These are phyloP conservation scores for Aspergillus haitiensis DNA, from an alignment of 495 filamentous ascomycete species.

Conservation along the genomic window DNA sequence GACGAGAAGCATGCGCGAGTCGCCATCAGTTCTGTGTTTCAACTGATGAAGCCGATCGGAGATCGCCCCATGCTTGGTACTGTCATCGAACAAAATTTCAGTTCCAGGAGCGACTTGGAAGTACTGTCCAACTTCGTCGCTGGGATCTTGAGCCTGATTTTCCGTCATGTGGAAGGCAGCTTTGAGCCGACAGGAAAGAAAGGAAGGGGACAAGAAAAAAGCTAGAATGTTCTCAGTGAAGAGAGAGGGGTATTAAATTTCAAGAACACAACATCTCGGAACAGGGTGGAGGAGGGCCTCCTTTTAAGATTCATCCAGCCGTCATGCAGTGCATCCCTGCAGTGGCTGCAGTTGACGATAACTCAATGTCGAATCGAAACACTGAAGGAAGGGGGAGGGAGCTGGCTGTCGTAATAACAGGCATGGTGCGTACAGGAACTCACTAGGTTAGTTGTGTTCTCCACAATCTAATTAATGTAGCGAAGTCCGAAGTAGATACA, in stretches of 20 bases:
- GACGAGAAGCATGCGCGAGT: slow-evolving; percentile 8
- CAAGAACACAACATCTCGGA: neutral
- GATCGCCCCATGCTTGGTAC: slow-evolving; percentile 6
- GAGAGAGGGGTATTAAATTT: neutral
- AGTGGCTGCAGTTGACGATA: neutral
- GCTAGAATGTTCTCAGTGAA: neutral
- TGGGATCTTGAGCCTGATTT: neutral
- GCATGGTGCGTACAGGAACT: neutral
- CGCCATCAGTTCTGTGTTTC: slow-evolving; percentile 1
- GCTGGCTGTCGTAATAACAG: neutral
- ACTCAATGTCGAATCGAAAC: neutral
- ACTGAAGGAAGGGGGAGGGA: neutral
- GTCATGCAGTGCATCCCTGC: neutral
- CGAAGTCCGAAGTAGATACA: too few species aligned
- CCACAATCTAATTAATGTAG: neutral
- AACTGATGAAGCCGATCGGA: slow-evolving; percentile 10
- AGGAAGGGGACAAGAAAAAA: neutral
- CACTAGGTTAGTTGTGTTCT: neutral
- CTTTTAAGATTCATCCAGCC: neutral
- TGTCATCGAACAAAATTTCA: slow-evolving; percentile 9
- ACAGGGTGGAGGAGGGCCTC: neutral
- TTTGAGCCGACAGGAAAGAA: neutral
- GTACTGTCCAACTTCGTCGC: neutral
- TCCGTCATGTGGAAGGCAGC: neutral
- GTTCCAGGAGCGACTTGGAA: slow-evolving; percentile 1